phyloP scores from a whole-genome alignment of 129 eudicot species.

The Lonicera japonica region DNA sequence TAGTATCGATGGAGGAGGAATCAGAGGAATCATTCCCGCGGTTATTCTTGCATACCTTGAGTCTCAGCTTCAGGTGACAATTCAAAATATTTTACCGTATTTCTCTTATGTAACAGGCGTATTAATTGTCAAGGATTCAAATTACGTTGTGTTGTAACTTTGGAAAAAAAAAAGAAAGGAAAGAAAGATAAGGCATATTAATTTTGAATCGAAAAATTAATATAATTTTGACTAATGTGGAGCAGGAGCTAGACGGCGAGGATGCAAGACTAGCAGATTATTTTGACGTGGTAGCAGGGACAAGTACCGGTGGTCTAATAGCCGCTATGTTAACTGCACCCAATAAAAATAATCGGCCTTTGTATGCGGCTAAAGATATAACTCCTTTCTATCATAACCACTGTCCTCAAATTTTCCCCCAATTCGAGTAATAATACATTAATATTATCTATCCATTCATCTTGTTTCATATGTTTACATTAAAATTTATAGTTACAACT shows the following conservation, averaged over 20 bases:
- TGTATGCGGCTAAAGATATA: slow-evolving; percentile 48
- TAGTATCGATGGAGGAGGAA: slow-evolving; percentile 55
- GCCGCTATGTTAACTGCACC: slow-evolving; percentile 52
- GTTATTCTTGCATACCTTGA: slow-evolving; percentile 39
- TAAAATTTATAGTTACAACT: neutral
- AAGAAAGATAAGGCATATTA: no score
- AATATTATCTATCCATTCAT: neutral
- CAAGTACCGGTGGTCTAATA: slow-evolving; percentile 59
- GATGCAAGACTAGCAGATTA: slow-evolving; percentile 51
- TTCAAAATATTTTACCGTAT: neutral
- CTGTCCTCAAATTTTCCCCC: slow-evolving; percentile 50
- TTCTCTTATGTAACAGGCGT: no score
- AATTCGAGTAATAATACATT: slow-evolving; percentile 23
- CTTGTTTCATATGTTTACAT: neutral
- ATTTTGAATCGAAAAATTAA: neutral
- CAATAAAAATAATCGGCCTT: slow-evolving; percentile 30
- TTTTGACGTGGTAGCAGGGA: slow-evolving; percentile 51
- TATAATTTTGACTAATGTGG: neutral
- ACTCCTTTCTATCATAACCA: slow-evolving; percentile 36
- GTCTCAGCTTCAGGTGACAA: slow-evolving; percentile 26
- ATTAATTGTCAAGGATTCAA: no score
- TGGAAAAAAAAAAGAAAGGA: no score
- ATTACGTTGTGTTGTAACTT: no score
- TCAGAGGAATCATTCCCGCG: slow-evolving; percentile 50
- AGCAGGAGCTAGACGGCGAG: slow-evolving; percentile 44